Percentiles rank a stretch among this genome's conserved stretches.
phyloP scores from a whole-genome alignment of 129 eudicot genomes.

The Arctium minus region DNA sequence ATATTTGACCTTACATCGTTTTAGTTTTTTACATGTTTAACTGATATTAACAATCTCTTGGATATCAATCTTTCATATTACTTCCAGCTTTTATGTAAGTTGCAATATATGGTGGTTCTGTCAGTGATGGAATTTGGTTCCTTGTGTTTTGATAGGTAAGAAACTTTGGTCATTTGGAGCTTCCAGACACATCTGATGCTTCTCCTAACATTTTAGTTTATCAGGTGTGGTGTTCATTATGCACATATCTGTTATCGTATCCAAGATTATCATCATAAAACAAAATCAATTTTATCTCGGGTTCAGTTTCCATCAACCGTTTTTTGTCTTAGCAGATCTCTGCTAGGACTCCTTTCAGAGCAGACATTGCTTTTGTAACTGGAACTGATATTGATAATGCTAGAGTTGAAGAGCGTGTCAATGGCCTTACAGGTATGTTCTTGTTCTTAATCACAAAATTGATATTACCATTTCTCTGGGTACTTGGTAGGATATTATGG shows the following conservation, averaged over 20 bases:
- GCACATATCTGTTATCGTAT: not conserved
- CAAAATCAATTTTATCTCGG: not conserved
- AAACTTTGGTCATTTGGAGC: conserved; percentile 64
- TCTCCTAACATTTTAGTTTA: conserved; percentile 83
- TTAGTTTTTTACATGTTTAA: conserved; percentile 17
- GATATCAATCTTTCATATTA: not conserved
- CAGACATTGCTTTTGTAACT: conserved; percentile 80
- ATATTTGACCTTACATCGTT: conserved; percentile 11
- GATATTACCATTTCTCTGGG: not conserved
- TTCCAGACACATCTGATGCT: conserved; percentile 67
- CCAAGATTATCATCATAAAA: conserved; percentile 5
- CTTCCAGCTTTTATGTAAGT: not conserved
- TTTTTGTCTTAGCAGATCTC: conserved; percentile 53
- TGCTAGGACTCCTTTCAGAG: conserved; percentile 62
- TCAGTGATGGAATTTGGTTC: conserved; percentile 10
- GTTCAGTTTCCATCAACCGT: not conserved
- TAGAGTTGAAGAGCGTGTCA: conserved; percentile 55
- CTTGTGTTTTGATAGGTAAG: conserved; percentile 47
- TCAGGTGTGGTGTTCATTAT: conserved; percentile 54
- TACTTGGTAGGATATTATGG: conserved; percentile 1
- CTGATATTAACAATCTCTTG: not conserved
- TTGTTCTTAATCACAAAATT: conserved; percentile 8
- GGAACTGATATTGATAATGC: conserved; percentile 48
- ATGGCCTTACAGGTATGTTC: conserved; percentile 61
- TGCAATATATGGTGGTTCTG: not conserved